Conservation (phyloP, 768 basidiomycete genomes). For the Punctularia strigosozonata region DNA sequence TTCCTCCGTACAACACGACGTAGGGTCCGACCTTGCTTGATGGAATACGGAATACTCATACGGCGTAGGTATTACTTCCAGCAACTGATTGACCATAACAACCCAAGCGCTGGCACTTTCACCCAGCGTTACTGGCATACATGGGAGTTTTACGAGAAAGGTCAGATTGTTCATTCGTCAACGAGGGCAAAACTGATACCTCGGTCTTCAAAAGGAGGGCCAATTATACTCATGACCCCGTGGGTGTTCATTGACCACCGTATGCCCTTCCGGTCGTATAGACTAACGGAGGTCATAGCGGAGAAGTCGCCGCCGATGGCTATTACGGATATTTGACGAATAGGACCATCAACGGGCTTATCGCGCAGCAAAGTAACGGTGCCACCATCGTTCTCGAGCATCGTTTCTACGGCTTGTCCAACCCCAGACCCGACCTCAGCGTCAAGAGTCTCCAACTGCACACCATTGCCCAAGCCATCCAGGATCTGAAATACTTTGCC, state of each 20-base stretch:
- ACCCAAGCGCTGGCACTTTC: constrained; percentile 62
- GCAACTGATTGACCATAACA: constrained; percentile 37
- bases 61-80: constrained; percentile 57
- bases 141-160: constrained; percentile 48
- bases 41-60: too few relatives aligned
- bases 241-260: constrained; percentile 35
- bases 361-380: constrained; percentile 55
- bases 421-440: constrained; percentile 50
- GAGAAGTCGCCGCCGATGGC: not conserved
- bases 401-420: constrained; percentile 67
- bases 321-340: constrained; percentile 51
- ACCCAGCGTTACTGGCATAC: constrained; percentile 65
- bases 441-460: constrained; percentile 44
- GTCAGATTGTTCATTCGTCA: constrained; percentile 7
- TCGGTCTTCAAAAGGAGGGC: constrained; percentile 24
- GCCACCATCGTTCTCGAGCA: constrained; percentile 58
- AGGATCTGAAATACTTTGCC: constrained; percentile 62
- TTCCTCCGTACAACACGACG: constrained; percentile 20
- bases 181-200: not conserved
- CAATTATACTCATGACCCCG: constrained; percentile 54
- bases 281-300: too few relatives aligned
- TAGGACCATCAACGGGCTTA: constrained; percentile 45
- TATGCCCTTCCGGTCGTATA: too few relatives aligned
- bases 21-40: too few relatives aligned
- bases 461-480: constrained; percentile 65